Evolutionary conservation across 768 basidiomycete species (phyloP).

Genomic region (Mycena indigotica): DNA sequence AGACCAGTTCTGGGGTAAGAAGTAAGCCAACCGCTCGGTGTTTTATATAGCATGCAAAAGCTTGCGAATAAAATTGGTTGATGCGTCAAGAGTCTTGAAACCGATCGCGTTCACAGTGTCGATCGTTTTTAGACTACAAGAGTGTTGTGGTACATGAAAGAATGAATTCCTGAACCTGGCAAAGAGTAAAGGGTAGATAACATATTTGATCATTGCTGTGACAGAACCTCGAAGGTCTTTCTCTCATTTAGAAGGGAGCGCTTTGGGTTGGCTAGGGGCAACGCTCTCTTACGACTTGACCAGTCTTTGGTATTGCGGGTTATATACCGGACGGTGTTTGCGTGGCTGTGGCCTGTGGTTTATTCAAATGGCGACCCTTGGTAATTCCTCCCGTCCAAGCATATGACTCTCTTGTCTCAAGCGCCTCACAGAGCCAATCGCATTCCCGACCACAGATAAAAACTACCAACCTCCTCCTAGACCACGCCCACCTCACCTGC

Average conservation of each 20-base stretch:
- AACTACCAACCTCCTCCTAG: conserved; percentile 35
- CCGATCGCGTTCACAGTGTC: too few relatives aligned
- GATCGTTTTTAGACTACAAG: too few relatives aligned
- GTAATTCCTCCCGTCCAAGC: conserved; percentile 13
- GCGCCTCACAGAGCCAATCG: conserved; percentile 14
- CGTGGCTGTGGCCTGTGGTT: background rate
- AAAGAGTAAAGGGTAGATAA: too few relatives aligned
- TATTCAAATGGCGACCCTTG: conserved; percentile 15
- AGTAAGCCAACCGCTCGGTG: too few relatives aligned
- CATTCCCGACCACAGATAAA: conserved; percentile 25
- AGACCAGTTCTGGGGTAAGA: conserved; percentile 15
- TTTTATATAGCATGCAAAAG: too few relatives aligned
- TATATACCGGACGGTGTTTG: background rate
- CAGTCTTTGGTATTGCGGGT: background rate
- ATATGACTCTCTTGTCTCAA: conserved; percentile 19
- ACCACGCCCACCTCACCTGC: conserved; percentile 49
- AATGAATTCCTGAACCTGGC: too few relatives aligned
- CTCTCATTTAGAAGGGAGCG: background rate
- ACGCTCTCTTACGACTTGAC: conserved; percentile 1
- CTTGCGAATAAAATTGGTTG: too few relatives aligned
- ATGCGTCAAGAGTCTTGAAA: too few relatives aligned
- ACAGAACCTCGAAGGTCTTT: background rate
- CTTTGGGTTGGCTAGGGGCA: background rate
- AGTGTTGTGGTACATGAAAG: too few relatives aligned
- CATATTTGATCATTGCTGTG: too few relatives aligned